phyloP scores from a whole-genome alignment of 2,329 filamentous ascomycete genomes.

The Trichoderma sp. region DNA sequence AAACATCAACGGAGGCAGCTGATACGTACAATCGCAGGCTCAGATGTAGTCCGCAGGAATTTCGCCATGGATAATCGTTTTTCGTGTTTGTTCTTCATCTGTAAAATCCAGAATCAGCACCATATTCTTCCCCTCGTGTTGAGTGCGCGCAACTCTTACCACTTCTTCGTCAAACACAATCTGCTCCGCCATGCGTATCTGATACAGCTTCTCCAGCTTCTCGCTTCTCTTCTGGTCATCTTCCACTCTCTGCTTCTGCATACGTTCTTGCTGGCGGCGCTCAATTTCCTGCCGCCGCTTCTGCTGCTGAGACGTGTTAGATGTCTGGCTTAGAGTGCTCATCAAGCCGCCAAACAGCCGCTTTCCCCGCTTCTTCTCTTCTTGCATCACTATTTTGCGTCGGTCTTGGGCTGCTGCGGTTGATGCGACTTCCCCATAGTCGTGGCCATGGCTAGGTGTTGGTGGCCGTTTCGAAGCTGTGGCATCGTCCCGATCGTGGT shows the following conservation, averaged over 20 bases:
- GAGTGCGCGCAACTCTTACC: slow-evolving; percentile 59
- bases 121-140: neutral
- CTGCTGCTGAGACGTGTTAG: slow-evolving; percentile 62
- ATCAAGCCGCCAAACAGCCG: slow-evolving; percentile 83
- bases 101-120: slow-evolving; percentile 28
- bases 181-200: slow-evolving; percentile 67
- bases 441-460: slow-evolving; percentile 1
- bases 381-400: slow-evolving; percentile 44
- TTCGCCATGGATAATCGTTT: slow-evolving; percentile 71
- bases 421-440: neutral
- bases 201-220: slow-evolving; percentile 63
- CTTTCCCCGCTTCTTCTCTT: slow-evolving; percentile 83
- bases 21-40: slow-evolving; percentile 71
- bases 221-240: slow-evolving; percentile 68
- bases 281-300: slow-evolving; percentile 79
- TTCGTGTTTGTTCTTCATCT: slow-evolving; percentile 76
- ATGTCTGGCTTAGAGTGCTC: slow-evolving; percentile 74
- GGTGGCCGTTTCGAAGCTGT: neutral
- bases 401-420: slow-evolving; percentile 26
- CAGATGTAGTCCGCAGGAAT: slow-evolving; percentile 70
- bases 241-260: slow-evolving; percentile 71
- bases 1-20: neutral
- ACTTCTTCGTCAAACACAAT: slow-evolving; percentile 73
- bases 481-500: slow-evolving; percentile 22
- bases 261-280: slow-evolving; percentile 75